Conservation (phyloP, 305 asterid genomes). For the Stenogyne calaminthoides region DNA sequence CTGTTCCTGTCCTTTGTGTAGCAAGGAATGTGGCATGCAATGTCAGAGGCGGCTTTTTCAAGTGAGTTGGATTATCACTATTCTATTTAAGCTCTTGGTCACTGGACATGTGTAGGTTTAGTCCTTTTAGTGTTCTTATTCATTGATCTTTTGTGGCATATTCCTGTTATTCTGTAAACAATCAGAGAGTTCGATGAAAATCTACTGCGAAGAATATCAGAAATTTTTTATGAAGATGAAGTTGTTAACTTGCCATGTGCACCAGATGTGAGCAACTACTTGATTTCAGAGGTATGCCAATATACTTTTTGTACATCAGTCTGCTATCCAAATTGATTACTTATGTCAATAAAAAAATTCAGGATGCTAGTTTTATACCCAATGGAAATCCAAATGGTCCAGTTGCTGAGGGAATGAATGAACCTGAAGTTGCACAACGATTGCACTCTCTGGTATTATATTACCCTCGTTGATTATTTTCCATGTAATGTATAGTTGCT, state of each 20-base stretch:
- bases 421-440: constrained; percentile 75
- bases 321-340: constrained; percentile 7
- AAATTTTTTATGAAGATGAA: constrained; percentile 81
- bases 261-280: constrained; percentile 93
- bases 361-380: constrained; percentile 73
- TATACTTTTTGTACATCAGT: not conserved
- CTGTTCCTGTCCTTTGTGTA: constrained; percentile 93
- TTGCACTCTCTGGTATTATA: constrained; percentile 53
- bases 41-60: constrained; percentile 94
- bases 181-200: constrained; percentile 87
- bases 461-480: constrained; percentile 20
- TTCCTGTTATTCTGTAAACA: constrained; percentile 21
- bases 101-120: not conserved
- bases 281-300: constrained; percentile 78
- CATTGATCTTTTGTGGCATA: constrained; percentile 18
- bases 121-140: not conserved
- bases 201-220: constrained; percentile 61
- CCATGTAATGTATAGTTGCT: constrained; percentile 10
- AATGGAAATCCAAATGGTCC: constrained; percentile 70
- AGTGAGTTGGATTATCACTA: constrained; percentile 51
- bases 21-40: constrained; percentile 99
- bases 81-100: constrained; percentile 28
- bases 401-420: constrained; percentile 75
- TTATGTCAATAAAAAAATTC: constrained; percentile 27
- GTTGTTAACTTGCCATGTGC: constrained; percentile 67